Evolutionary conservation across 345 rosid genomes (phyloP), one percentile per base, ranked within the genome.

Genomic region (Kernera saxatilis): DNA sequence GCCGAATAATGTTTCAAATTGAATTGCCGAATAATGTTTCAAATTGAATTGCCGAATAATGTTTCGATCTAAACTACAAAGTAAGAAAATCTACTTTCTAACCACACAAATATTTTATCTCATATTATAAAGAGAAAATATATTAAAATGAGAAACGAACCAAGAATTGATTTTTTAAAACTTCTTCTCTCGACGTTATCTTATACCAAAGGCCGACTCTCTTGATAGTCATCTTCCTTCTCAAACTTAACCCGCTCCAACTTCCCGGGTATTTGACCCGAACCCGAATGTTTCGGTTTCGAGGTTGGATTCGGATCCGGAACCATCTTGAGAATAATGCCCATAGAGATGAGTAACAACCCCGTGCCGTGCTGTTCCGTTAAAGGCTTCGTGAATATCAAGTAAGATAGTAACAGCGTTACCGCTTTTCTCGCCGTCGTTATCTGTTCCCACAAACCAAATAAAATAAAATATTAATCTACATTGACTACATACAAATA

Each of bases 341-440:
- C 97, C 97, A 91, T 88, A 25, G 82, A 45, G 62, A 88, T 87
- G 12, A 91, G 91, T 71, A 91, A 77, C 74, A 91, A 82, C 40
- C 97, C 97, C 1, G 88, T 62, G 23, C 87, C 91, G 21, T 91
- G 97, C 62, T 88, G 95, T 77, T 85, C 97, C 0, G 95, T 87
- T 59, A 91, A 71, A 8, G 97, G 97, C 82, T 91, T 91, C n/a
- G 97, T 87, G 69, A 91, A 91, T 81, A 91, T 84, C 87, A 85
- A 63, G 76, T 86, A 91, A 6, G 93, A 91, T 12, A 91, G 82
- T 77, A 87, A 67, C 73, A 91, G 67, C 35, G 93, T 87, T 3
- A 88, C 90, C 6, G 88, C 95, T 69, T 88, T 88, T 77, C 97
- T 84, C 22, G 97, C 97, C 5, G 93, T 91, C 45, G 97, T 88